A percentile compares a stretch with the other conserved stretches of the same genome.
Conservation (phyloP, 306 rosid genomes). For the Rosa lucieae region DNA sequence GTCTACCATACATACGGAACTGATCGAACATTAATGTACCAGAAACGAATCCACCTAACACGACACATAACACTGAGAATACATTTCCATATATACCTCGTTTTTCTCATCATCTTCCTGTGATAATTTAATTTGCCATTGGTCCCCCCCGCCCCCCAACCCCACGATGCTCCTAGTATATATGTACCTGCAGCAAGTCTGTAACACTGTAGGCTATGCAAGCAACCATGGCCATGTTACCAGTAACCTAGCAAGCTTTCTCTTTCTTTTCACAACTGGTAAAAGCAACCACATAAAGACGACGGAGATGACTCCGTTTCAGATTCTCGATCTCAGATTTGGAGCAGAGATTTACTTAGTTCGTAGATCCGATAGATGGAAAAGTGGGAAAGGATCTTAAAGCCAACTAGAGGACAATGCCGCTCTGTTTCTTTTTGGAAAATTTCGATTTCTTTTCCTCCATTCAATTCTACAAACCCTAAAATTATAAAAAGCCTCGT, state of each 20-base stretch:
- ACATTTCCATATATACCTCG: not conserved
- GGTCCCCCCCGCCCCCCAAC: not conserved
- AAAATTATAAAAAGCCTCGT: not conserved
- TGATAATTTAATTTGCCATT: not conserved
- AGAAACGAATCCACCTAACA: not conserved
- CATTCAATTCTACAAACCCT: constrained; percentile 4
- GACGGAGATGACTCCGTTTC: constrained; percentile 12
- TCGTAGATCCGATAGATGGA: constrained; percentile 36
- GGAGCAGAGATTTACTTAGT: constrained; percentile 29
- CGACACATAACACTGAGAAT: not conserved
- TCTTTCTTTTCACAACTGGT: not conserved
- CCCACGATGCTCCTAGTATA: not conserved
- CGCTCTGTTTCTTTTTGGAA: constrained; percentile 34
- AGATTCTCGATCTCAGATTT: constrained; percentile 30
- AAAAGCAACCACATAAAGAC: constrained; percentile 7
- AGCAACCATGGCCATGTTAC: not conserved
- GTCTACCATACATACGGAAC: not conserved
- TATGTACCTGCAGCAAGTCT: not conserved
- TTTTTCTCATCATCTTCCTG: not conserved
- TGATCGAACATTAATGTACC: not conserved
- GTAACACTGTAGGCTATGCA: not conserved
- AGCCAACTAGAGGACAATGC: constrained; percentile 29
- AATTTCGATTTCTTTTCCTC: constrained; percentile 12
- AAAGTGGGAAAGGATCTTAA: constrained; percentile 33
- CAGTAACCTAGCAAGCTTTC: not conserved